Base-by-base conservation (phyloP, 331 rosid genomes). In the Telfairia occidentalis region DNA sequence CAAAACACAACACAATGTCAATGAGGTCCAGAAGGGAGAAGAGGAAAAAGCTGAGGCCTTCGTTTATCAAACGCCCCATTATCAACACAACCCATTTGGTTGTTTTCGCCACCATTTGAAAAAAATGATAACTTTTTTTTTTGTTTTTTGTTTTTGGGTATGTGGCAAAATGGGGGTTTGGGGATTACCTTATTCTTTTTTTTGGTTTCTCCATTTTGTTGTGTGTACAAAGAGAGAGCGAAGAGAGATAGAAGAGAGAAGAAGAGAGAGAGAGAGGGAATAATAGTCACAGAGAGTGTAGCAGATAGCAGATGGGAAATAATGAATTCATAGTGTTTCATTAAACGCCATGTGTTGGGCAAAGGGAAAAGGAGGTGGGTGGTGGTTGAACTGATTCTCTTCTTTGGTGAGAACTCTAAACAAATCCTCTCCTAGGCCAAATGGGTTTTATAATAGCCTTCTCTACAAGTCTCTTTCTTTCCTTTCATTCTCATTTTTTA, bases 11-110 rank as follows among this genome's bases (percentile, higher is more conserved):
- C 0, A 87, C 1, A 73, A 86, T 81, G 76, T 92, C 97, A 0
- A 95, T 1, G 0, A 95, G 75, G 82, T 95, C 99, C 0, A 95
- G 87, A 13, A 81, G 8, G 6, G 89, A 81, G 75, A 95, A 95
- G 13, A 64, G 83, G 2, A 92, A 21, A 55, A 90, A 87, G 81
- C 97, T 95, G 67, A 95, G 73, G 1, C 86, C 83, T 71, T 87
- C 92, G 49, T 90, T 92, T 9, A 89, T 26, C 0, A 82, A 73
- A 21, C 88, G 84, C 3, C 86, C 97, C 2, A 78, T 64, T 2
- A 83, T 82, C 0, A 16, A n/a, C 3, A 63, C 9, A 2, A 35
- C 48, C 46, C 46, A 63, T 63, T 63, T 63, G 71, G 48, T 49
- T 65, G 49, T n/a, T 65, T 10, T 37, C 1, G 72, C 49, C 72